Evolutionary conservation across 768 basidiomycete genomes (phyloP).

Genomic region (Fomitopsis serialis): DNA sequence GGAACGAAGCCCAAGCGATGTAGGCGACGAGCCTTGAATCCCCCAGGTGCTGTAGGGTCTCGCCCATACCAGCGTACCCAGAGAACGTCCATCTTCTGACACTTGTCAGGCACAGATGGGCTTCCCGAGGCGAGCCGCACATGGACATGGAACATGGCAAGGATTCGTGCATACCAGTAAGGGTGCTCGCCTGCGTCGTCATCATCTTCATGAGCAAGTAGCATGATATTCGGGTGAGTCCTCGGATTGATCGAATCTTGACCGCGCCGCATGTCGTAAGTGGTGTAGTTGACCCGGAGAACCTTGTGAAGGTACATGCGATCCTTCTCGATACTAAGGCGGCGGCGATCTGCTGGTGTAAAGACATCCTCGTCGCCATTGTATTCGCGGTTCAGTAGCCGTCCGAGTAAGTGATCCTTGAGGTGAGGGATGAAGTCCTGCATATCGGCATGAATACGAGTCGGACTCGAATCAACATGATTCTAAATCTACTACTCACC

Average conservation of each 20-base stretch:
- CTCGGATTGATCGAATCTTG: conserved; percentile 38
- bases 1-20: conserved; percentile 38
- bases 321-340: conserved; percentile 12
- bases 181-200: conserved; percentile 9
- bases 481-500: too few relatives aligned
- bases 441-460: not conserved
- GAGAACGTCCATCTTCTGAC: conserved; percentile 24
- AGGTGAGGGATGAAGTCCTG: conserved; percentile 27
- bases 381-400: conserved; percentile 16
- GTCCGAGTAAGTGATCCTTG: conserved; percentile 25
- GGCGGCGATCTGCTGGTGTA: conserved; percentile 14
- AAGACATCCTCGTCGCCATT: conserved; percentile 26
- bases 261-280: conserved; percentile 34
- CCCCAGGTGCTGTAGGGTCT: conserved; percentile 18
- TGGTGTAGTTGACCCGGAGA: conserved; percentile 34
- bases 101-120: not conserved
- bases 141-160: conserved; percentile 23
- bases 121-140: conserved; percentile 9
- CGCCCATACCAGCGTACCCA: conserved; percentile 36
- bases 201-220: conserved; percentile 7
- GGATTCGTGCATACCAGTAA: conserved; percentile 25
- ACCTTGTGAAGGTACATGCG: conserved; percentile 26
- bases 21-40: conserved; percentile 24
- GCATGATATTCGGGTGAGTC: conserved; percentile 29
- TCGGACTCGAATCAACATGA: too few relatives aligned